Conservation (phyloP, 495 filamentous ascomycete genomes). For the Penicillium malachiteum region DNA sequence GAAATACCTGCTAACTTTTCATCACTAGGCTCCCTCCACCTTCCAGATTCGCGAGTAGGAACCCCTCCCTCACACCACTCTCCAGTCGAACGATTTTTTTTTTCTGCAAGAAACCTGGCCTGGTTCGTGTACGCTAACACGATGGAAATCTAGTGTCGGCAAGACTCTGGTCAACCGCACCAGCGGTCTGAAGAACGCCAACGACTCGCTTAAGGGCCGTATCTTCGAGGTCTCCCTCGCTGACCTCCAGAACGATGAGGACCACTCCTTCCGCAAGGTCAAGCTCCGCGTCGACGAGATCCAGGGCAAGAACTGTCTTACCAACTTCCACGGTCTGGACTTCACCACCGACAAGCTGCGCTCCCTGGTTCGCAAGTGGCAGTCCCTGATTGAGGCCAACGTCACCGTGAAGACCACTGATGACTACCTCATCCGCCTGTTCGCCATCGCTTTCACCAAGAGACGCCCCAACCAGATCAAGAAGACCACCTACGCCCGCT, state of each 20-base stretch:
- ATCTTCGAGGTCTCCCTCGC: slow-evolving; percentile 99
- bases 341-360: slow-evolving; percentile 99
- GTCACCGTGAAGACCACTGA: slow-evolving; percentile 99
- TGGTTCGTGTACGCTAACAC: background rate
- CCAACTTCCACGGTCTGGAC: slow-evolving; percentile 99
- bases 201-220: slow-evolving; percentile 96
- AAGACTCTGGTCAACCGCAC: slow-evolving; percentile 99
- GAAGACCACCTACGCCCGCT: slow-evolving; percentile 97
- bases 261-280: slow-evolving; percentile 98
- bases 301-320: slow-evolving; percentile 99
- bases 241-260: slow-evolving; percentile 98
- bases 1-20: slow-evolving; percentile 23
- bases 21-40: slow-evolving; percentile 79
- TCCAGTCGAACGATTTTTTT: background rate
- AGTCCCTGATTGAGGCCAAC: slow-evolving; percentile 98
- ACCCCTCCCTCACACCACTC: slow-evolving; percentile 1
- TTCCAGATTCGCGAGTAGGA: slow-evolving; percentile 96
- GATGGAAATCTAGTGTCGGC: slow-evolving; percentile 67
- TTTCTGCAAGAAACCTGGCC: background rate
- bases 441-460: slow-evolving; percentile 99
- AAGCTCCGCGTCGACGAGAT: slow-evolving; percentile 98
- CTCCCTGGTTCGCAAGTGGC: slow-evolving; percentile 98
- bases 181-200: slow-evolving; percentile 99
- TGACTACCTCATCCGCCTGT: slow-evolving; percentile 97
- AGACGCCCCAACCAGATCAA: slow-evolving; percentile 97